phyloP scores from a whole-genome alignment of 805 yeast species.

The Grigorovia jiainica region DNA sequence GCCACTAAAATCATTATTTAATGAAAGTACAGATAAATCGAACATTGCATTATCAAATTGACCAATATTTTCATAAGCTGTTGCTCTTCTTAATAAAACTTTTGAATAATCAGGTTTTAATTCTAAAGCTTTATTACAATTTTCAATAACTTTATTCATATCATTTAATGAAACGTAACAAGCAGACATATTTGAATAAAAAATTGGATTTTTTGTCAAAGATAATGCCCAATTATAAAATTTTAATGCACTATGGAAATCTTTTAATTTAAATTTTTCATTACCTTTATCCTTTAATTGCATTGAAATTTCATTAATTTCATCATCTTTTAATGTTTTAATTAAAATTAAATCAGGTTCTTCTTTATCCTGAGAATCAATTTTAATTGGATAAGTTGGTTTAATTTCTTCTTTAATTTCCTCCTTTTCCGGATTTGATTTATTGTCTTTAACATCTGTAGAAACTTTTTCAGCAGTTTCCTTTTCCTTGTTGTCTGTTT shows the following conservation, averaged over 20 bases:
- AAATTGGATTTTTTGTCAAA: constrained; percentile 75
- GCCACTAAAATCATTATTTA: constrained; percentile 75
- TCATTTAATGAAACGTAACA: constrained; percentile 79
- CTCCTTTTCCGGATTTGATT: constrained; percentile 55
- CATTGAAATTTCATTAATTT: constrained; percentile 56
- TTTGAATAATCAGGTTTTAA: constrained; percentile 85
- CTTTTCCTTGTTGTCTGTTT: constrained; percentile 65
- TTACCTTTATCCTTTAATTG: constrained; percentile 89
- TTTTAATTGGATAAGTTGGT: constrained; percentile 34
- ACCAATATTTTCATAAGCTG: constrained; percentile 78
- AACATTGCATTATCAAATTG: constrained; percentile 76
- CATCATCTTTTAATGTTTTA: constrained; percentile 36
- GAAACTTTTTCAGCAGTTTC: constrained; percentile 69
- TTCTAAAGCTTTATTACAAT: constrained; percentile 76
- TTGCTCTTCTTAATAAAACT: constrained; percentile 87
- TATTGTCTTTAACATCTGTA: constrained; percentile 67
- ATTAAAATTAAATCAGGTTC: constrained; percentile 46
- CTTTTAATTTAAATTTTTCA: constrained; percentile 57
- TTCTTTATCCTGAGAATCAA: constrained; percentile 42
- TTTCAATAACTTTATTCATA: constrained; percentile 76
- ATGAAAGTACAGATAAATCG: constrained; percentile 82
- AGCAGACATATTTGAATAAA: constrained; percentile 92
- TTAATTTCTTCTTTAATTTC: constrained; percentile 71
- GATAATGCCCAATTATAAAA: constrained; percentile 71
- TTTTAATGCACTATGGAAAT: constrained; percentile 66